Conservation (phyloP, 257 asterid genomes). For the Solanum tacnaense region DNA sequence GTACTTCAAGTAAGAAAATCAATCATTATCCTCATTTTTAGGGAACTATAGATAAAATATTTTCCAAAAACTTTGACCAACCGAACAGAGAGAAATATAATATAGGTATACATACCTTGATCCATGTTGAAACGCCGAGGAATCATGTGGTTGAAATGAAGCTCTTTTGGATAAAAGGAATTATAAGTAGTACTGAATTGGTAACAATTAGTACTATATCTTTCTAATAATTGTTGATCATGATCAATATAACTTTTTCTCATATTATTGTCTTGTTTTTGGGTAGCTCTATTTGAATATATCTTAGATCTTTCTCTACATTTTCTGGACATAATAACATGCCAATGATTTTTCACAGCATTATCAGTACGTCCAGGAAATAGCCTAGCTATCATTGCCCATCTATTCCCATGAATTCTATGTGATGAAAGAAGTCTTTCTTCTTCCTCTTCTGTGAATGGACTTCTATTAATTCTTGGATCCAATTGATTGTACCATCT, state of each 20-base stretch:
- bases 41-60: background rate
- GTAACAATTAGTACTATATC: background rate
- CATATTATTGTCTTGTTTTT: background rate
- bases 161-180: slow-evolving; percentile 16
- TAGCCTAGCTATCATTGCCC: slow-evolving; percentile 79
- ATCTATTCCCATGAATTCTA: slow-evolving; percentile 69
- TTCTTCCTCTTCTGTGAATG: slow-evolving; percentile 83
- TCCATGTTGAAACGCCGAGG: slow-evolving; percentile 6
- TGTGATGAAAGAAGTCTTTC: slow-evolving; percentile 74
- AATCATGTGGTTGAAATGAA: slow-evolving; percentile 8
- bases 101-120: slow-evolving; percentile 23
- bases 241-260: slow-evolving; percentile 4
- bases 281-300: slow-evolving; percentile 10
- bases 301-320: slow-evolving; percentile 53
- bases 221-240: slow-evolving; percentile 13
- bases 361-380: slow-evolving; percentile 90
- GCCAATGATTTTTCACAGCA: slow-evolving; percentile 95
- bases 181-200: slow-evolving; percentile 6
- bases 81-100: background rate
- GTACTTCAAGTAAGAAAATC: background rate
- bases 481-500: slow-evolving; percentile 93
- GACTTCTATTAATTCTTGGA: slow-evolving; percentile 71
- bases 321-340: slow-evolving; percentile 77
- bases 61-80: background rate
- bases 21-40: background rate